Evolutionary conservation across 2,329 filamentous ascomycete genomes (phyloP).

Genomic region (Aspergillus sp.): DNA sequence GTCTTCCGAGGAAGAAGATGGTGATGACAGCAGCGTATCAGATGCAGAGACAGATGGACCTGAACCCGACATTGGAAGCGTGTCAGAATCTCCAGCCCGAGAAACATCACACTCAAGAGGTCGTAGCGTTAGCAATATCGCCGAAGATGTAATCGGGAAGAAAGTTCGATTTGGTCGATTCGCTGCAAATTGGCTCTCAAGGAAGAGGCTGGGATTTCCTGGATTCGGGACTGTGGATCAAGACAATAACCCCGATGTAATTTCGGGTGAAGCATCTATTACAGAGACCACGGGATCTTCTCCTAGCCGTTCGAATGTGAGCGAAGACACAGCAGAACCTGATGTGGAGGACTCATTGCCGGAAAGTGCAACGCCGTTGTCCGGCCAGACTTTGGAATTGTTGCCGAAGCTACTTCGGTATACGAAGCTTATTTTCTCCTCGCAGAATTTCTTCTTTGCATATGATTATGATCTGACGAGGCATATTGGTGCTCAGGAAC

Average conservation of each 20-base stretch:
- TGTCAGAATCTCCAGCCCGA: slow-evolving; percentile 14
- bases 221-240: slow-evolving; percentile 61
- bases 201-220: slow-evolving; percentile 72
- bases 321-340: slow-evolving; percentile 1
- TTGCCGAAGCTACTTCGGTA: slow-evolving; percentile 81
- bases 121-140: slow-evolving; percentile 57
- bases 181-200: slow-evolving; percentile 86
- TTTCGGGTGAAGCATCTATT: neutral
- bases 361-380: slow-evolving; percentile 1
- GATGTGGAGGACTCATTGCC: neutral
- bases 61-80: slow-evolving; percentile 22
- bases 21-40: slow-evolving; percentile 16
- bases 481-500: slow-evolving; percentile 43
- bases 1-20: slow-evolving; percentile 16
- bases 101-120: slow-evolving; percentile 18
- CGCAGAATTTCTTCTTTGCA: slow-evolving; percentile 86
- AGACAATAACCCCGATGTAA: neutral
- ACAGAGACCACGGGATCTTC: neutral
- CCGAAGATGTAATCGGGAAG: slow-evolving; percentile 80
- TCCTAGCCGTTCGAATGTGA: slow-evolving; percentile 2
- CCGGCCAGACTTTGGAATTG: slow-evolving; percentile 51
- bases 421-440: slow-evolving; percentile 78
- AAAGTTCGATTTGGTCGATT: slow-evolving; percentile 85
- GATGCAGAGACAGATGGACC: slow-evolving; percentile 24
- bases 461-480: slow-evolving; percentile 91